Base-by-base conservation (phyloP, 768 basidiomycete species). In the Leccinellum albellum region DNA sequence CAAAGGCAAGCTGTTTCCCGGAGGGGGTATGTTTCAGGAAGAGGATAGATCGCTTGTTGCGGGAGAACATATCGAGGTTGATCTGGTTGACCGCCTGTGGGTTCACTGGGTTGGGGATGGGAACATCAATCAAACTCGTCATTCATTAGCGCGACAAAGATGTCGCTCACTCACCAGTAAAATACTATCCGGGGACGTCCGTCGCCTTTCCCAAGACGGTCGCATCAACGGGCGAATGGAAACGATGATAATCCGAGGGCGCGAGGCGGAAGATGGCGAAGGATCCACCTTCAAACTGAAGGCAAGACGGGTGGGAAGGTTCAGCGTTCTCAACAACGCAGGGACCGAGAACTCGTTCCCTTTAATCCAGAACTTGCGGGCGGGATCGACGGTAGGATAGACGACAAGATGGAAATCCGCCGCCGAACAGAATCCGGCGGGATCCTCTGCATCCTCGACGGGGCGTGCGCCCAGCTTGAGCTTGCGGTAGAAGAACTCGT, bases 171-270 rank as follows among this genome's bases (percentile, higher is more conserved):
- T 52, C 37, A 83, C 81, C 84, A 1, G 85, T 86, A 61, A 83
- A 87, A 62, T 84, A 85, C 57, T 85, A 75, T 2, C 85, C 84
- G 0, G 78, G 74, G 4, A 85, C 74, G 61, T 84, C 71, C 3
- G 57, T 70, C 7, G 75, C 64, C 35, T 79, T 76, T 10, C 77
- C 72, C 2, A 48, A 24, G 20, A 86, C 68, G 12, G 74, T 78
- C 35, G 78, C 84, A 53, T 86, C 84, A 26, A 87, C 74, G 14
- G 88, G 87, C 32, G 81, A 81, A 60, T 90, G 89, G 78, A 88
- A 91, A 14, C 89, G 83, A 66, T 92, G 90, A 63, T 91, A 91
- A 66, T 92, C 90, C 9, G 84, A 79, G 0, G 89, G 91, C 0
- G 91, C 89, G 17, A 93, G 82, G 51, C 90, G 78, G 70, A 88